A percentile compares a stretch with the other conserved stretches of the same genome.
Conservation (phyloP, 2,329 filamentous ascomycete species). For the Colletotrichum sp. region DNA sequence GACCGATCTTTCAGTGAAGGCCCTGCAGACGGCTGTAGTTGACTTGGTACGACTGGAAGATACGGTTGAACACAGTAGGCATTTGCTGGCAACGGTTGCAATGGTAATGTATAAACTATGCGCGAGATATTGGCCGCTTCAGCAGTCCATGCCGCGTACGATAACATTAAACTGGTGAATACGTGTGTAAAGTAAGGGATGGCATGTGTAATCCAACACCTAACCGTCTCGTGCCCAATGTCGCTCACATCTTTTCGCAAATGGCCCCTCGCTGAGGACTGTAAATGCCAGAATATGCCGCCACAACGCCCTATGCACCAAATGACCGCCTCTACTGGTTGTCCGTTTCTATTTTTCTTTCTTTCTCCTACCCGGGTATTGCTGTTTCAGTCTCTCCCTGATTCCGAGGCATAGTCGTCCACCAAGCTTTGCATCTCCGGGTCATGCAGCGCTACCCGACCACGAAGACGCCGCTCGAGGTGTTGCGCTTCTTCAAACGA, state of each 20-base stretch:
- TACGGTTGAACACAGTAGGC: neutral
- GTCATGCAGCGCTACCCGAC: conserved; percentile 1
- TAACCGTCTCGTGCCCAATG: neutral
- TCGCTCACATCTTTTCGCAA: neutral
- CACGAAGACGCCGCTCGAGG: conserved; percentile 1
- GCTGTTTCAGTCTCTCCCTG: neutral
- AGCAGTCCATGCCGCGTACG: neutral
- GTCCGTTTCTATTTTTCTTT: neutral
- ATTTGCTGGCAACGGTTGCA: neutral
- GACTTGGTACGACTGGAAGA: neutral
- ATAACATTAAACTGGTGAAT: conserved; percentile 17
- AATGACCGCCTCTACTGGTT: neutral
- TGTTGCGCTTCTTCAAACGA: conserved; percentile 65
- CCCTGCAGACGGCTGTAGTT: neutral
- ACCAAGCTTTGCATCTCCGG: conserved; percentile 22
- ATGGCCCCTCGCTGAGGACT: neutral
- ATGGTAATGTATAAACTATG: neutral
- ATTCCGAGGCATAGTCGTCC: conserved; percentile 21
- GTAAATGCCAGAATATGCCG: neutral
- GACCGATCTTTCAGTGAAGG: neutral
- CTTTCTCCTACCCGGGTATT: neutral
- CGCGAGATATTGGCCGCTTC: neutral
- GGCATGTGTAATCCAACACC: neutral
- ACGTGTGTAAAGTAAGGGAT: neutral
- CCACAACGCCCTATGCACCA: conserved; percentile 6